Evolutionary conservation across 2,329 filamentous ascomycete genomes (phyloP).

Genomic region (Epichloe amarillans): DNA sequence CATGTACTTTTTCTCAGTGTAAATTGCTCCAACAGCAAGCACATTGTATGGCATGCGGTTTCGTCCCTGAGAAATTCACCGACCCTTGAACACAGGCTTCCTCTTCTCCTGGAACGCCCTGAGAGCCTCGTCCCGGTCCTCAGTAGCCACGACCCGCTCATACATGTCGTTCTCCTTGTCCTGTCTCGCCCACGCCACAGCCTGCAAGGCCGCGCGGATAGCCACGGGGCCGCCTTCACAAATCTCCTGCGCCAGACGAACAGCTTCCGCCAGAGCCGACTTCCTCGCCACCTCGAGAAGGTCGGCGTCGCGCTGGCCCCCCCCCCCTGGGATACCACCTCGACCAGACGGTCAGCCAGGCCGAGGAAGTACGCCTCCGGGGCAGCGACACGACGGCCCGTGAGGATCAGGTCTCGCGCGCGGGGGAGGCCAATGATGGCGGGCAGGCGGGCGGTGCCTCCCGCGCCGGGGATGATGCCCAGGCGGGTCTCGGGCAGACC

Average conservation of each 20-base stretch:
- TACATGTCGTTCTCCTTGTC: slow-evolving; percentile 81
- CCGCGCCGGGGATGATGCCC: slow-evolving; percentile 88
- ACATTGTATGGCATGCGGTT: no score
- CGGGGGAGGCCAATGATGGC: slow-evolving; percentile 63
- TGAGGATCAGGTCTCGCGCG: slow-evolving; percentile 83
- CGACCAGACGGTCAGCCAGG: slow-evolving; percentile 78
- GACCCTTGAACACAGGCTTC: slow-evolving; percentile 43
- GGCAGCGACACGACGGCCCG: slow-evolving; percentile 70
- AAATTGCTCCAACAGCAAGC: no score
- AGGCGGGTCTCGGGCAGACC: slow-evolving; percentile 84
- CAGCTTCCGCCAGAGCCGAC: slow-evolving; percentile 59
- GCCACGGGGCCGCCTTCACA: slow-evolving; percentile 83
- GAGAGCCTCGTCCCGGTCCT: slow-evolving; percentile 81
- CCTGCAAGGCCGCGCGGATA: slow-evolving; percentile 63
- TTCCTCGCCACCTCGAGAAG: slow-evolving; percentile 47
- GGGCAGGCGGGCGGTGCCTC: slow-evolving; percentile 80
- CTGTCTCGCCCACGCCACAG: slow-evolving; percentile 60
- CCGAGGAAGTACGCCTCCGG: slow-evolving; percentile 86
- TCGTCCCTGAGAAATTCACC: slow-evolving; percentile 18
- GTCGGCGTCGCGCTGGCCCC: slow-evolving; percentile 27
- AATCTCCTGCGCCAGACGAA: slow-evolving; percentile 70
- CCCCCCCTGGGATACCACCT: slow-evolving; percentile 45
- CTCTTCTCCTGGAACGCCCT: slow-evolving; percentile 62
- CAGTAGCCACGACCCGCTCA: slow-evolving; percentile 65
- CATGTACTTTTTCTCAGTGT: no score